Base-by-base conservation (phyloP, 371 early-diverging fungal genomes). In the Mucor saturninus region DNA sequence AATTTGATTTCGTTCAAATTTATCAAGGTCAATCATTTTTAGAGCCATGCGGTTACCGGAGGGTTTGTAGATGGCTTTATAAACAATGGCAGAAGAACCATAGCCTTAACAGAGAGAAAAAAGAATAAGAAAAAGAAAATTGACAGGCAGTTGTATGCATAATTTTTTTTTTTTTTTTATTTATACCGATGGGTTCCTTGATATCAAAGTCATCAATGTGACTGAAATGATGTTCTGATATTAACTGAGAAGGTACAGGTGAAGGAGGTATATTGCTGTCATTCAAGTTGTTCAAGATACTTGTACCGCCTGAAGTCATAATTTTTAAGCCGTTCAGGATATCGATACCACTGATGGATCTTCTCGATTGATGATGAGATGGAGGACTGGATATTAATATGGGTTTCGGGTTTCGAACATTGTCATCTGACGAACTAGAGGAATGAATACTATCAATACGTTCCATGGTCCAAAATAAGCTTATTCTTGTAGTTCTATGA, bases 1-100 rank as follows among this genome's bases (percentile, higher is more conserved):
- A 62, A 94, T 94, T 72, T 94, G 94, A 70, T 91, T 91, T 26
- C 94, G 71, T 68, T 92, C 93, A 81, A 94, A 94, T 85, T 83
- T 83, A 70, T 94, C 94, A 69, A 94, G 72, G 67, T 94, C 93
- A 69, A 94, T 93, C 62, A 89, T 84, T 69, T 94, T 94, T 48
- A 92, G 76, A n/a, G 90, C 91, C 39, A 94, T 89, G 21, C 73
- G 67, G 67, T 78, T 83, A 54, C 84, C 81, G 26, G 79, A 50
- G 1, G 93, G 91, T 53, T 85, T 86, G 65, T 91, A 93, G 54
- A 77, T 79, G 5, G 93, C 92, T 39, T 79, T 77, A 71, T 91
- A 91, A 5, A 93, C 94, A 21, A 88, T 81, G 11, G 93, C 94
- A 6, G 93, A 93, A 0, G 91, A 90, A 6, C 94, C 94, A 72